Percentiles rank a stretch among this genome's conserved stretches.
These are phyloP conservation scores for Penicillium turbatum DNA, from an alignment of 495 filamentous ascomycete species.

Conservation along the genomic window DNA sequence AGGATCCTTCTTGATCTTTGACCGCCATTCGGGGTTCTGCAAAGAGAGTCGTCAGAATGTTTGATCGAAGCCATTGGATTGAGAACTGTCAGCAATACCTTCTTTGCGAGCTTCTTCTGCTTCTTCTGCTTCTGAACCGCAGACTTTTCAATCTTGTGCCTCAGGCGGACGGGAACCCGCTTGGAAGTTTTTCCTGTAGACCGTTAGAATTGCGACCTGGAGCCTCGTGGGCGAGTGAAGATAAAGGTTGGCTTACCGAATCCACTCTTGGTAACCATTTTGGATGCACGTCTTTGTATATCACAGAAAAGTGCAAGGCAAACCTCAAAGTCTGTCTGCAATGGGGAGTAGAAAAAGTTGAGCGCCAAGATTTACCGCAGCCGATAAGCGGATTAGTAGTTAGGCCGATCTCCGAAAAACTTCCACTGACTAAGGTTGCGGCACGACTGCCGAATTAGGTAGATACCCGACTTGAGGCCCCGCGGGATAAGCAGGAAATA, in stretches of 20 bases:
- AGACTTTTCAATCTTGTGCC: constrained; percentile 95
- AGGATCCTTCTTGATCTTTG: constrained; percentile 90
- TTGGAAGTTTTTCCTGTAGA: constrained; percentile 85
- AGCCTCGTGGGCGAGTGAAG: not conserved
- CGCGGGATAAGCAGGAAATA: constrained; percentile 1
- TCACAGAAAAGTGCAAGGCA: constrained; percentile 12
- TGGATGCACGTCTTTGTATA: constrained; percentile 17
- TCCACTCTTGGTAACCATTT: constrained; percentile 42
- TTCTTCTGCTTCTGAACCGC: constrained; percentile 88
- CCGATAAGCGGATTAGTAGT: constrained; percentile 42
- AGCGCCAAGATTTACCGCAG: constrained; percentile 37
- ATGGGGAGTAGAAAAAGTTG: constrained; percentile 27
- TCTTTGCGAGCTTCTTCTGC: constrained; percentile 79
- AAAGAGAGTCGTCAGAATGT: constrained; percentile 10
- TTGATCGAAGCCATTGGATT: not conserved
- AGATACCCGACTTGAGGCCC: not conserved
- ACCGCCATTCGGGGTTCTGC: constrained; percentile 89
- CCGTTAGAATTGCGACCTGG: constrained; percentile 11
- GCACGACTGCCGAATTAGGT: constrained; percentile 12
- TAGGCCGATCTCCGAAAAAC: constrained; percentile 37
- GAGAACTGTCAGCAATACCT: constrained; percentile 37
- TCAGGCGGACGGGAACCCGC: constrained; percentile 77
- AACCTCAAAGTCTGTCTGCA: constrained; percentile 11
- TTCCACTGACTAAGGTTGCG: constrained; percentile 8
- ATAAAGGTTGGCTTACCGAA: constrained; percentile 37